Evolutionary conservation across 2,329 filamentous ascomycete genomes (phyloP).

Genomic region (Talaromyces sp.): DNA sequence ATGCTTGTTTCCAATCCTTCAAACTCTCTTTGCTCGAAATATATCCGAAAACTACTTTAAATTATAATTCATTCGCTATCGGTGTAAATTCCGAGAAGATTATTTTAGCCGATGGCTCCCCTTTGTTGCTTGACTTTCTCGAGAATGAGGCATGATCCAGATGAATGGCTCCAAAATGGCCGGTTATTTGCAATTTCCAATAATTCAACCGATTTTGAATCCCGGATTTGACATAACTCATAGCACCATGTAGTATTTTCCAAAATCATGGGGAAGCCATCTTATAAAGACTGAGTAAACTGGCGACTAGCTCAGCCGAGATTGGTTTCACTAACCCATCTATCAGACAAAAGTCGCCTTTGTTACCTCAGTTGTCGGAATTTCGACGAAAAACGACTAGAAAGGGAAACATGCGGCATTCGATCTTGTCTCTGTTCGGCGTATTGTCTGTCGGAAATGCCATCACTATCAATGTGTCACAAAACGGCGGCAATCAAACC

Average conservation of each 20-base stretch:
- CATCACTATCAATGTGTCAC: slow-evolving; percentile 13
- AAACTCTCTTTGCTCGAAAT: neutral
- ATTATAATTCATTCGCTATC: neutral
- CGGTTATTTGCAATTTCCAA: neutral
- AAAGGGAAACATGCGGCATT: neutral
- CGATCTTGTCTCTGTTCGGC: neutral
- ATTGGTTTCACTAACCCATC: neutral
- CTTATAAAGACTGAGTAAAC: neutral
- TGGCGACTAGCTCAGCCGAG: neutral
- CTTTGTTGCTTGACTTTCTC: neutral
- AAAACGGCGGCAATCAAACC: slow-evolving; percentile 37
- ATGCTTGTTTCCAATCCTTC: too few species aligned
- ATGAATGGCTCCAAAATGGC: neutral
- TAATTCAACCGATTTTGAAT: neutral
- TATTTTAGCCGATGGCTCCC: neutral
- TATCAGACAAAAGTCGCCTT: neutral
- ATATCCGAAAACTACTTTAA: neutral
- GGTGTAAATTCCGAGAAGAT: neutral
- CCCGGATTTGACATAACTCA: neutral
- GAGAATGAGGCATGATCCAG: neutral
- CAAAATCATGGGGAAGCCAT: neutral
- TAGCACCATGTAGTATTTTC: neutral
- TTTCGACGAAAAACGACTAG: neutral
- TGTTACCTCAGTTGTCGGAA: neutral
- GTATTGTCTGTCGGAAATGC: neutral